Evolutionary conservation across 176 grass and related monocot species (phyloP), one percentile per base, ranked within the genome.

Genomic region (Zoysia pacifica): DNA sequence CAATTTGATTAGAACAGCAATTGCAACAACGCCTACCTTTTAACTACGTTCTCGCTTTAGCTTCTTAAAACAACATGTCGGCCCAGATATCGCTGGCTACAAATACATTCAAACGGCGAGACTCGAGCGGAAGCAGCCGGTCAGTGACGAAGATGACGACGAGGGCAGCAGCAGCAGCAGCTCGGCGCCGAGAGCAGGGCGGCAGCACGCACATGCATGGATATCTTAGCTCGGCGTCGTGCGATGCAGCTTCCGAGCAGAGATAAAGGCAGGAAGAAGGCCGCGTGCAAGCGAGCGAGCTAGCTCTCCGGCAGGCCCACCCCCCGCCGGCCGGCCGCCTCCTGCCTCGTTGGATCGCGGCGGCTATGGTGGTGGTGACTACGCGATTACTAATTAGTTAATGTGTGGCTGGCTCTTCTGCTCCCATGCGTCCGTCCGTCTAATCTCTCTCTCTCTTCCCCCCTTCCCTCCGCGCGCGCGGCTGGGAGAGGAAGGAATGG

Each of bases 401-500:
- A 28, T 16, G n/a, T 46, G 38, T 37, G 3, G 46, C 51, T 68
- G 20, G 61, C 36, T 65, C 65, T 72, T 69, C 74, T 67, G 78
- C 71, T 54, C 76, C 76, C 65, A 44, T 5, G 19, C 59, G 20
- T 62, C 55, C 56, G 74, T 65, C 75, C 75, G 43, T 84, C 67
- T 75, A 52, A 73, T 68, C 71, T 81, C 71, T 13, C 18, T 58
- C 28, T 28, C 28, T 28, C 28, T 28, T 28, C 74, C 64, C 72
- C 73, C 74, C 72, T 80, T 84, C 79, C 77, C 84, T 86, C 79
- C 69, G 51, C 51, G 35, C 67, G 81, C 80, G 70, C 67, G 60
- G 61, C 50, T 69, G 78, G 77, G 80, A 84, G 87, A 84, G 87
- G 78, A 81, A 85, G 82, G 82, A 85, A 76, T 85, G 74, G 86